Conservation (phyloP, 495 filamentous ascomycete genomes). For the Podospora fimiseda region DNA sequence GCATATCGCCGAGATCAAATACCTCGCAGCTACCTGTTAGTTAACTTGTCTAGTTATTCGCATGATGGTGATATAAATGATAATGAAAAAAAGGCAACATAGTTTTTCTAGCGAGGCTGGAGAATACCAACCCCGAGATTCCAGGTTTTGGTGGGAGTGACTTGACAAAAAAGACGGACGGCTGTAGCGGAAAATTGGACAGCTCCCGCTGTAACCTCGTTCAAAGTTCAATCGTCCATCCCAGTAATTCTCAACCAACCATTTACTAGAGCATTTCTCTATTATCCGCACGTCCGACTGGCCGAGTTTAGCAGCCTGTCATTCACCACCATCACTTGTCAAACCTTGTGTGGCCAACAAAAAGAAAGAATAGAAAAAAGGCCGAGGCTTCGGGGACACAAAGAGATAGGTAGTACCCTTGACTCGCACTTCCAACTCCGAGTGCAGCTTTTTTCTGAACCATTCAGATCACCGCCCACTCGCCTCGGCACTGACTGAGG, state of each 20-base stretch:
- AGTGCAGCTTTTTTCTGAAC: not conserved
- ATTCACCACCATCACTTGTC: not conserved
- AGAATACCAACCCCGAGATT: no score
- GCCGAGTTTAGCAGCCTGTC: not conserved
- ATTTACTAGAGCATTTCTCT: not conserved
- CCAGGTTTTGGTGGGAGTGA: no score
- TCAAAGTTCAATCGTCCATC: no score
- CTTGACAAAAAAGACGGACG: constrained; percentile 6
- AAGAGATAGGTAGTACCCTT: not conserved
- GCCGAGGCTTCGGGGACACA: not conserved
- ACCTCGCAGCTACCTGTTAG: constrained; percentile 5
- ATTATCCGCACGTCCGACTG: not conserved
- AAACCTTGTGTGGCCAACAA: not conserved
- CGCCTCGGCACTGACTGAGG: constrained; percentile 4
- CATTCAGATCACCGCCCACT: not conserved
- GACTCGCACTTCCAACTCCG: not conserved
- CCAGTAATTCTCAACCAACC: no score
- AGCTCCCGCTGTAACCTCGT: not conserved
- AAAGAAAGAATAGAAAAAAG: not conserved
- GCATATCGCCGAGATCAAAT: constrained; percentile 13
- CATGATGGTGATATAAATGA: not conserved
- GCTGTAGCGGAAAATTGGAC: not conserved
- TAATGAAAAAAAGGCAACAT: constrained; percentile 15
- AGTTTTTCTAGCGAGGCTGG: constrained; percentile 3
- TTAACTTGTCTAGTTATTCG: constrained; percentile 7